Base-by-base conservation (phyloP, 345 rosid species). In the Eucalyptus marginata region DNA sequence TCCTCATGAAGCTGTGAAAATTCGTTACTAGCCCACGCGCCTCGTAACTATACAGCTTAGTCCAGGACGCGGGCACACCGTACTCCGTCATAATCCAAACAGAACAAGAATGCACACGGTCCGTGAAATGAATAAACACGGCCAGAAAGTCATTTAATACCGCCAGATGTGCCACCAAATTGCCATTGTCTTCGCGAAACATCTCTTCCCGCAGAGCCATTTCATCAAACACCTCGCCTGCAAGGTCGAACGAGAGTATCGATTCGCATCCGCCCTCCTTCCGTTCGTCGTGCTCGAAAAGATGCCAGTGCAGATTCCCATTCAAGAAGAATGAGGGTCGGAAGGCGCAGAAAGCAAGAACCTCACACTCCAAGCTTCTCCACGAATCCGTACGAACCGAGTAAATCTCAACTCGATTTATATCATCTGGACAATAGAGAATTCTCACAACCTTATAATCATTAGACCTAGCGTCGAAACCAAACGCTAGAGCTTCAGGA, bases 241-340 rank as follows among this genome's bases (percentile, higher is more conserved):
- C n/a, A 14, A 58, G 0, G 6, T 27, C 0, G 16, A 59, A 12
- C 1, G 0, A 27, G 68, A 59, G 31, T 27, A 59, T 59, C 3
- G 15, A 25, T 13, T 25, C 0, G 7, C 29, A 59, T 10, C 66
- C 31, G 29, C 31, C n/a, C n/a, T 24, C 10, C 8, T 7, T 8
- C 58, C 8, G 8, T 5, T 52, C 24, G 0, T 51, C 2, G 9
- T 51, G 0, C 6, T 56, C 0, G 29, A 56, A 22, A 24, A 27
- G 17, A 11, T 13, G 3, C 68, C 0, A 59, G 68, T 59, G 68
- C 68, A 13, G 9, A 62, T 62, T 62, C 17, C 33, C 33, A 62
- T 1, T 62, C 5, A 29, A 62, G 33, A 62, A 62, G 68, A 62
- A n/a, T 14, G 24, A 52, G 56, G 68, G 0, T 6, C 4, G 0